A percentile compares a stretch with the other conserved stretches of the same genome.
phyloP scores from a whole-genome alignment of 192 early-diverging fungal genomes.

The Thamnidium elegans region DNA sequence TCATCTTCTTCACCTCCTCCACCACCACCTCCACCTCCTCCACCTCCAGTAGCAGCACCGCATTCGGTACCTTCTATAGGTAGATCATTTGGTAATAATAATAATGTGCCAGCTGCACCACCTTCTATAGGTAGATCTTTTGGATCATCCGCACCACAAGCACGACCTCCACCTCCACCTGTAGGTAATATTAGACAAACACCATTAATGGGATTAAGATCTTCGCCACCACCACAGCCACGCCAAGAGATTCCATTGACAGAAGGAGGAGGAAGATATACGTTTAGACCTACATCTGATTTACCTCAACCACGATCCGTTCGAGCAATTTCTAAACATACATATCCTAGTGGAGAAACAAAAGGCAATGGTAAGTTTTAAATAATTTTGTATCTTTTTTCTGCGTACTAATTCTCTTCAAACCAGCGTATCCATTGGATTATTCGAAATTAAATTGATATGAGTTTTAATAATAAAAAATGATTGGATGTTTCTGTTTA shows the following conservation, averaged over 20 bases:
- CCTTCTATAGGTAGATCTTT: background rate
- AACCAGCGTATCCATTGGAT: conserved; percentile 17
- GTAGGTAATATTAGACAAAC: background rate
- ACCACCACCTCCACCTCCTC: conserved; percentile 4
- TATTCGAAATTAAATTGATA: background rate
- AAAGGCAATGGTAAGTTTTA: conserved; percentile 23
- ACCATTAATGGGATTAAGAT: background rate
- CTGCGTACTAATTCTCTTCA: no score
- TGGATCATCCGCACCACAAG: background rate
- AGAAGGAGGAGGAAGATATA: conserved; percentile 27
- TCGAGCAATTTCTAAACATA: background rate
- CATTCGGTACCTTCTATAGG: background rate
- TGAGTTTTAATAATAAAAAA: conserved; percentile 2
- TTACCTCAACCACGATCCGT: conserved; percentile 19
- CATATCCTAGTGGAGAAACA: conserved; percentile 27
- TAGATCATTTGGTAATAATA: background rate
- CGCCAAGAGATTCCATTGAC: conserved; percentile 12
- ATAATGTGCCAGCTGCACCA: background rate
- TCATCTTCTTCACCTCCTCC: background rate
- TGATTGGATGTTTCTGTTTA: no score
- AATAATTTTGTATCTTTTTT: background rate
- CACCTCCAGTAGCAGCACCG: background rate
- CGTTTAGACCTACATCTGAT: conserved; percentile 20
- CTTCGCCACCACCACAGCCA: background rate
- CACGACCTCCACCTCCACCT: no score